Evolutionary conservation across 768 basidiomycete genomes (phyloP).

Genomic region (Suillus placidus): DNA sequence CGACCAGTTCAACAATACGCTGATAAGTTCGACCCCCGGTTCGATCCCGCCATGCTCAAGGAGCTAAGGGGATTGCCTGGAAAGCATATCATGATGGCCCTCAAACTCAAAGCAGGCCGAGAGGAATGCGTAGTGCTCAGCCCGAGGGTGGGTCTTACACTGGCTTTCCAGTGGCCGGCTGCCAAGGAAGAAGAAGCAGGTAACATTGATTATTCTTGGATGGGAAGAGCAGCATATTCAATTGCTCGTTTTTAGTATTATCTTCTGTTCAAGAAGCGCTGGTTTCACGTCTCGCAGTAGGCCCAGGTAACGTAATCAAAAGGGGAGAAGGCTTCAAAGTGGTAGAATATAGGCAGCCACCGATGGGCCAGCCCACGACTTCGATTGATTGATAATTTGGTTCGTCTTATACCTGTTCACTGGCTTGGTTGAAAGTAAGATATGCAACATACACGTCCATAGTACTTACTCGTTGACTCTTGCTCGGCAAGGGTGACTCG

Average conservation of each 20-base stretch:
- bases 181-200: not conserved
- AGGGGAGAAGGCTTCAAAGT: not conserved
- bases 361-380: not conserved
- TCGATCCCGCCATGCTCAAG: not conserved
- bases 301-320: not conserved
- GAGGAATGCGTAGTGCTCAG: not conserved
- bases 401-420: not conserved
- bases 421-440: not conserved
- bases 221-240: not conserved
- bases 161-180: conserved; percentile 8
- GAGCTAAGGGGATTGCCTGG: not conserved
- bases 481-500: not conserved
- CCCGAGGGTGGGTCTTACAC: conserved; percentile 1
- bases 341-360: not conserved
- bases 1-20: conserved; percentile 4
- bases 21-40: not conserved
- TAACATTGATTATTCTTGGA: not conserved
- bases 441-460: not conserved
- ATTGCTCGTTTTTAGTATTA: not conserved
- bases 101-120: conserved; percentile 2
- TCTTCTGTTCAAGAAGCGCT: conserved; percentile 1
- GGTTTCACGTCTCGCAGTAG: not conserved
- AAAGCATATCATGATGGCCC: conserved; percentile 2
- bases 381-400: not conserved
- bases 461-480: not conserved